phyloP scores from a whole-genome alignment of 768 basidiomycete genomes.

The Mycena vitilis region DNA sequence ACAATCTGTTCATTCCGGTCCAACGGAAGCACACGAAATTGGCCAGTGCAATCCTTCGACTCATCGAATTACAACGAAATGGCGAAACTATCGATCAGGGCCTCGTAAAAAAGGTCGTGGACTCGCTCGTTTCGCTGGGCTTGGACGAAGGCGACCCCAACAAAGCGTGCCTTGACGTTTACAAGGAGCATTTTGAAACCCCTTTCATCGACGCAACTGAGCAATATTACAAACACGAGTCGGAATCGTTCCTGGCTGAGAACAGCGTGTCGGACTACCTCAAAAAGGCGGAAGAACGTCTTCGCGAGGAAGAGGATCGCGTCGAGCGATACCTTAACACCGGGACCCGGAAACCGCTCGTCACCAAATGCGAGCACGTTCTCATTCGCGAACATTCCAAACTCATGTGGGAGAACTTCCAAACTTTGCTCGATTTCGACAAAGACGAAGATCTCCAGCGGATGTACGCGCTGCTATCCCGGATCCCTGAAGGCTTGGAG shows the following conservation, averaged over 20 bases:
- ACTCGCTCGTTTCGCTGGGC: conserved; percentile 95
- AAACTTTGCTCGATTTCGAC: conserved; percentile 89
- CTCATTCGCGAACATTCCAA: conserved; percentile 89
- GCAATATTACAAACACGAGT: conserved; percentile 92
- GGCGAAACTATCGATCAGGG: conserved; percentile 95
- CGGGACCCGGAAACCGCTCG: conserved; percentile 83
- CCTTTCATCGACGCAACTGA: conserved; percentile 93
- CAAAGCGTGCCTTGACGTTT: conserved; percentile 93
- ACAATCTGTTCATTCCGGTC: conserved; percentile 89
- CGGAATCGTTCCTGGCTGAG: conserved; percentile 87
- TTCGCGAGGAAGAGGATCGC: conserved; percentile 94
- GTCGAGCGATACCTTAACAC: conserved; percentile 95
- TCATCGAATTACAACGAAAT: conserved; percentile 94
- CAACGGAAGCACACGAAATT: conserved; percentile 86
- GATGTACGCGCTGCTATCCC: conserved; percentile 93
- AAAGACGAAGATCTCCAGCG: conserved; percentile 95
- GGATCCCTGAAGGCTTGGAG: conserved; percentile 91
- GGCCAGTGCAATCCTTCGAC: conserved; percentile 85
- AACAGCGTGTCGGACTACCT: conserved; percentile 95
- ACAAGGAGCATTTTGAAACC: conserved; percentile 89
- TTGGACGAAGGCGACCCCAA: conserved; percentile 93
- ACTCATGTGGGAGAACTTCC: conserved; percentile 94
- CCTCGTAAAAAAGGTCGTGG: conserved; percentile 93
- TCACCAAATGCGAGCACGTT: conserved; percentile 89
- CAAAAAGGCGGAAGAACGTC: conserved; percentile 91